A percentile compares a stretch with the other conserved stretches of the same genome.
Conservation (phyloP, 192 early-diverging fungal genomes). For the Backusella tarrabulga region DNA sequence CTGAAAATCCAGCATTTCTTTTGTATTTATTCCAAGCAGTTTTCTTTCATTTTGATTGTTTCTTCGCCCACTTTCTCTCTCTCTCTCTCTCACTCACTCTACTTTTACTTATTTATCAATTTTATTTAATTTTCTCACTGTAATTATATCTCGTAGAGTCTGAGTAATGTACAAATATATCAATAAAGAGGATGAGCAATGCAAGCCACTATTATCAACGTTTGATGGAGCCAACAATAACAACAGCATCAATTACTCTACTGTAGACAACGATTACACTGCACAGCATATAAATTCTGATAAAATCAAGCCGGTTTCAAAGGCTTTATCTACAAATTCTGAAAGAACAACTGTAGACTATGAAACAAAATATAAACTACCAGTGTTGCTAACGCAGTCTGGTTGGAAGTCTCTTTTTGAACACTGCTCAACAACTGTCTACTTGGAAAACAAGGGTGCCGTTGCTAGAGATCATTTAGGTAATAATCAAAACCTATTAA, state of each 20-base stretch:
- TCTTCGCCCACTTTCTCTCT: neutral
- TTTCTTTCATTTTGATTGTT: neutral
- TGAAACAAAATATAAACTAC: neutral
- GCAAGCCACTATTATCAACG: neutral
- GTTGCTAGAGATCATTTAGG: slow-evolving; percentile 78
- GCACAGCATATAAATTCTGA: neutral
- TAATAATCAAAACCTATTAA: slow-evolving; percentile 28
- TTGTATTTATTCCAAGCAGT: neutral
- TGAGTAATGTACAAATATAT: slow-evolving; percentile 3
- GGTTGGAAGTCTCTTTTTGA: neutral
- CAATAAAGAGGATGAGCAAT: neutral
- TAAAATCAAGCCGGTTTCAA: neutral
- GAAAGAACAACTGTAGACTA: neutral
- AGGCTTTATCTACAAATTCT: neutral
- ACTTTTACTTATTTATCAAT: neutral
- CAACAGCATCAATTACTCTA: neutral
- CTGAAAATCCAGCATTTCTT: slow-evolving; percentile 1
- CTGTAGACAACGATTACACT: neutral
- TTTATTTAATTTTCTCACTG: neutral
- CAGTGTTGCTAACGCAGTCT: neutral
- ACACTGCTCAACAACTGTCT: slow-evolving; percentile 24
- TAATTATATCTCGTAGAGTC: neutral
- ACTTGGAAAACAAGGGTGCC: slow-evolving; percentile 72
- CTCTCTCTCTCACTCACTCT: neutral
- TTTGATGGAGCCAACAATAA: neutral